Evolutionary conservation across 371 early-diverging fungal genomes (phyloP), one percentile per base, ranked within the genome.

Genomic region (Syncephalis fuscata): DNA sequence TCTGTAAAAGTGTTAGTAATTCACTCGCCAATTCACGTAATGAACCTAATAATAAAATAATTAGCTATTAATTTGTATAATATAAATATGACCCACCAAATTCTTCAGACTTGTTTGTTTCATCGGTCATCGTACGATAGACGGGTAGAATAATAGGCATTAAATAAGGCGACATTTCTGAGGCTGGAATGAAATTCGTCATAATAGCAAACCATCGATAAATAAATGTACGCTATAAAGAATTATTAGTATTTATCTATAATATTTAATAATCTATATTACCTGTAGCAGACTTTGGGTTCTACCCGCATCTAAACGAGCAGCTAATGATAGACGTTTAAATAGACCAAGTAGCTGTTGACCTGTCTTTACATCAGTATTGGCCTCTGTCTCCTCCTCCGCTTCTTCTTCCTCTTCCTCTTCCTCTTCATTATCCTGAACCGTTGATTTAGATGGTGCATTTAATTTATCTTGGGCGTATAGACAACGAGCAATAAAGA

Each of bases 131-230:
- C 3, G 82, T 76, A 44, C 86, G 83, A 57, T 86, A 90, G 22
- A 92, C 67, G 11, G 87, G 79, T 0, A 80, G 66, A 24, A 92
- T 63, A 19, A 88, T 79, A 0, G 83, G 70, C 48, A 70, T 55
- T 37, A 89, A 50, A 52, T 84, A 85, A 1, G 78, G 70, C 20
- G 57, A 53, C 21, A 82, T 59, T 20, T 77, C 68, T 3, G 68
- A 60, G 3, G 74, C 38, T 0, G 70, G 68, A 37, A 90, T 68
- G 22, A 68, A 62, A 27, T 72, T 71, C 26, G 76, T 58, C 57
- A 92, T 73, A 9, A 90, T 92, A n/a, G 92, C 94, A 68, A 86
- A 88, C 76, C 79, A 83, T 57, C 87, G 81, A 66, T 88, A 92
- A 27, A 85, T 73, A 39, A 71, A 73, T 3, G 73, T 74, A 39